Evolutionary conservation across 805 yeast species (phyloP).

Genomic region (Candida rishiriensis): DNA sequence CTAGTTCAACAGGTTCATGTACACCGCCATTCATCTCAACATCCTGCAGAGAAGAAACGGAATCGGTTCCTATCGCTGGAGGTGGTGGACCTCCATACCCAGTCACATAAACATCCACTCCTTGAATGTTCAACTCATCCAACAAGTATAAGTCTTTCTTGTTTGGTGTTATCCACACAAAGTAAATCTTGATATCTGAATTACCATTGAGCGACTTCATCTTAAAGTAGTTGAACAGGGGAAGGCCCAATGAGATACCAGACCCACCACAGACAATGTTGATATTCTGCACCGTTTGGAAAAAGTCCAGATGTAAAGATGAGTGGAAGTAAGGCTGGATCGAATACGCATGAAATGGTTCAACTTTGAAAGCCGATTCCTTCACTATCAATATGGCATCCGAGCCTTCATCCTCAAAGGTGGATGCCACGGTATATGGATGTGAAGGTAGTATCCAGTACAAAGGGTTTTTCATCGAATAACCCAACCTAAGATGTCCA

Average conservation of each 20-base stretch:
- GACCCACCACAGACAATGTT: constrained; percentile 67
- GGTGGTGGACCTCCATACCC: background rate
- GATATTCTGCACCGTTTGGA: constrained; percentile 45
- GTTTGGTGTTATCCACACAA: constrained; percentile 53
- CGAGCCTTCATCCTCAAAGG: constrained; percentile 24
- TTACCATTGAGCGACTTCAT: constrained; percentile 18
- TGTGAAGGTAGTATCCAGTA: constrained; percentile 56
- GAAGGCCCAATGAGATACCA: constrained; percentile 62
- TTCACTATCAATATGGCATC: constrained; percentile 42
- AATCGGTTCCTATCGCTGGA: background rate
- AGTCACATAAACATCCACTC: constrained; percentile 38
- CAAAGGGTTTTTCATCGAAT: constrained; percentile 32
- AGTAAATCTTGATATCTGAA: constrained; percentile 30
- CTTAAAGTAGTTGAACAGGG: constrained; percentile 41
- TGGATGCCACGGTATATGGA: constrained; percentile 59
- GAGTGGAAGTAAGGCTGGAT: constrained; percentile 37
- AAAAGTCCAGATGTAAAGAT: constrained; percentile 40
- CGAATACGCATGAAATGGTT: constrained; percentile 32
- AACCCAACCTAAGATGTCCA: constrained; percentile 52
- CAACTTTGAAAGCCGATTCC: constrained; percentile 35
- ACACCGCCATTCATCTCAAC: background rate
- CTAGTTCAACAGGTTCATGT: background rate
- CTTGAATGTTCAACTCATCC: constrained; percentile 32
- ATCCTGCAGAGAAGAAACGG: constrained; percentile 2
- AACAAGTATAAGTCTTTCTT: constrained; percentile 45